These are phyloP conservation scores for Polytrichum commune DNA, from an alignment of 225 moss, liverwort and hornwort genomes.

Conservation along the genomic window DNA sequence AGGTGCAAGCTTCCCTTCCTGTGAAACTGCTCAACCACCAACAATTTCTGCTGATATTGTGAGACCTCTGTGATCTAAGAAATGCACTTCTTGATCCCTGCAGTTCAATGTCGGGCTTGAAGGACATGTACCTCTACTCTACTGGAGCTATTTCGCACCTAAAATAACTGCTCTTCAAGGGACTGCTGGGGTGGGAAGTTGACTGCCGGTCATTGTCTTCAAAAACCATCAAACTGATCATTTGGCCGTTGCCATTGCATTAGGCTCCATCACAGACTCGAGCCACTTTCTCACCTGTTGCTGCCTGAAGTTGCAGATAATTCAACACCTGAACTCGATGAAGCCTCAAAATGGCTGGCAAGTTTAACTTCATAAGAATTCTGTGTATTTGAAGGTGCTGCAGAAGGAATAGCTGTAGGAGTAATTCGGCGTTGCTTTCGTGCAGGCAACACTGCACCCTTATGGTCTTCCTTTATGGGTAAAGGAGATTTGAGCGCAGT, in stretches of 20 bases:
- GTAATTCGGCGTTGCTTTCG: constrained; percentile 5
- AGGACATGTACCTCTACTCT: not conserved
- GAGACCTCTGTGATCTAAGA: not conserved
- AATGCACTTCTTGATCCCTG: constrained; percentile 2
- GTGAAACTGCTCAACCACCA: not conserved
- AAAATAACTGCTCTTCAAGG: too few species aligned
- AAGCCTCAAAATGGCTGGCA: not conserved
- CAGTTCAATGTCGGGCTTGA: not conserved
- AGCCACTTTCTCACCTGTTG: constrained; percentile 2
- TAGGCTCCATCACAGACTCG: constrained; percentile 2
- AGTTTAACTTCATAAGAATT: not conserved
- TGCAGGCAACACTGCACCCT: not conserved
- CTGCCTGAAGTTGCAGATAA: constrained; percentile 1
- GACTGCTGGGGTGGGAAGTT: too few species aligned
- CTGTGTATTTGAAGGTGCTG: not conserved
- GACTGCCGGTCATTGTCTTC: too few species aligned
- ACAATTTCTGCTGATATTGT: not conserved
- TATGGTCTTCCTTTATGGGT: not conserved
- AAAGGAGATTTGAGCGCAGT: not conserved
- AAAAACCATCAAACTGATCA: too few species aligned
- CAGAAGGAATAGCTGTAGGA: constrained; percentile 8
- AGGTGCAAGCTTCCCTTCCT: not conserved
- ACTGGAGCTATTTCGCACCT: too few species aligned
- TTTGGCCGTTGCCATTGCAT: not conserved
- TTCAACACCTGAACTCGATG: constrained; percentile 1